Conservation (phyloP, 2,329 filamentous ascomycete genomes). For the Sclerotinia borealis region DNA sequence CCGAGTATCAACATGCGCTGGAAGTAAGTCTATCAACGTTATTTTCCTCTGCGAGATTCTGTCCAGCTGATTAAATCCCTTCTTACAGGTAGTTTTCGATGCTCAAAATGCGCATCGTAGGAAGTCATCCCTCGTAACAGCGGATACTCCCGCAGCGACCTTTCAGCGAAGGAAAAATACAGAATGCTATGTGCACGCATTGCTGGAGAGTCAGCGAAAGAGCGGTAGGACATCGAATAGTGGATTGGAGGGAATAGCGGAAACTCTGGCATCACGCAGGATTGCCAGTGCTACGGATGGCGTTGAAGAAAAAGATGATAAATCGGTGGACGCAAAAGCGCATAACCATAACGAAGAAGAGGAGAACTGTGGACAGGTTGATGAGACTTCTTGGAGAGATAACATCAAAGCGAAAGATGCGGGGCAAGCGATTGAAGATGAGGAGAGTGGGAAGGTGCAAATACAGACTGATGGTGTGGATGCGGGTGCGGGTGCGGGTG, state of each 20-base stretch:
- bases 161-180: conserved; percentile 39
- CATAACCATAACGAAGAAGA: not conserved
- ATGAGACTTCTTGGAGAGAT: conserved; percentile 51
- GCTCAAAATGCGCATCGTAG: conserved; percentile 54
- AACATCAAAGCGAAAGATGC: conserved; percentile 13
- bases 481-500: conserved; percentile 18
- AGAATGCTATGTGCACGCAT: conserved; percentile 60
- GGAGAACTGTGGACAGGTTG: conserved; percentile 42
- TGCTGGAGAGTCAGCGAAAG: conserved; percentile 52
- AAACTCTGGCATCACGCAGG: conserved; percentile 20
- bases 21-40: conserved; percentile 38
- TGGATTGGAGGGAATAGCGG: conserved; percentile 27
- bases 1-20: conserved; percentile 33
- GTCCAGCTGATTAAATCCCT: not conserved
- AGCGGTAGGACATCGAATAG: conserved; percentile 28
- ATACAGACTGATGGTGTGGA: conserved; percentile 14
- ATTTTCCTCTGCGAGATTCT: not conserved
- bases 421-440: conserved; percentile 2
- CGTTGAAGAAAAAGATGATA: not conserved
- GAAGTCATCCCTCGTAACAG: conserved; percentile 57
- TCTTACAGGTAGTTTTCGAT: conserved; percentile 53
- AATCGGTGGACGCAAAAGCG: conserved; percentile 16
- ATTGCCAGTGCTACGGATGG: conserved; percentile 11
- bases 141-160: conserved; percentile 39
- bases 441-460: conserved; percentile 16